These are phyloP conservation scores for Paramecium pentaurelia DNA, from an alignment of 73 alveolate species.

Conservation along the genomic window DNA sequence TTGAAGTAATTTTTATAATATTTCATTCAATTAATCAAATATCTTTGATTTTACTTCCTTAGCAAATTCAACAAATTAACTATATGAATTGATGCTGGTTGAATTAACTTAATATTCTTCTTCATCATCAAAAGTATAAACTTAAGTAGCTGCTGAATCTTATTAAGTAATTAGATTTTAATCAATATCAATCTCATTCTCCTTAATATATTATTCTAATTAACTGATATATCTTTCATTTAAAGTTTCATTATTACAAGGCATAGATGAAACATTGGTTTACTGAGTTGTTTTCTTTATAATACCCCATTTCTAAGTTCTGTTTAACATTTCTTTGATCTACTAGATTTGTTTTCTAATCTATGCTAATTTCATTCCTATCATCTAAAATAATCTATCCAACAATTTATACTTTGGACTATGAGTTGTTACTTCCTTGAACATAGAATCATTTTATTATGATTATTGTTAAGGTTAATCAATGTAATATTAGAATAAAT, in stretches of 20 bases:
- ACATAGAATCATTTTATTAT: not conserved
- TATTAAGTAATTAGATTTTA: not conserved
- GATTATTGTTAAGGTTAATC: not conserved
- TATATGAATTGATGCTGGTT: not conserved
- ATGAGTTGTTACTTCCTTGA: not conserved
- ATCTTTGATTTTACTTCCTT: slow-evolving; percentile 3
- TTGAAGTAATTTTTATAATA: not conserved
- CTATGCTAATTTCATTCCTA: slow-evolving; percentile 28
- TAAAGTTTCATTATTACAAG: not conserved
- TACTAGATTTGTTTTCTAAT: not conserved
- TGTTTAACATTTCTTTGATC: not conserved
- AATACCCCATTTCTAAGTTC: not conserved
- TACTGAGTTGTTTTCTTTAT: not conserved
- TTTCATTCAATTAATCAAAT: not conserved
- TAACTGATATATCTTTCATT: not conserved
- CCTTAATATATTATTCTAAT: not conserved
- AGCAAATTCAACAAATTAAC: slow-evolving; percentile 8
- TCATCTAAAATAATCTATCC: slow-evolving; percentile 15
- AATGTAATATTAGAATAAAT: not conserved
- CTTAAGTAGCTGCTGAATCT: slow-evolving; percentile 16
- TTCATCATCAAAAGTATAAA: slow-evolving; percentile 21
- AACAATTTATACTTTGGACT: slow-evolving; percentile 15
- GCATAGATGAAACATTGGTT: not conserved
- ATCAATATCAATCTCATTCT: not conserved
- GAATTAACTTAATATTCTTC: slow-evolving; percentile 36